Base-by-base conservation (phyloP, 1,284 basidiomycete genomes). In the Tranzscheliella williamsii region DNA sequence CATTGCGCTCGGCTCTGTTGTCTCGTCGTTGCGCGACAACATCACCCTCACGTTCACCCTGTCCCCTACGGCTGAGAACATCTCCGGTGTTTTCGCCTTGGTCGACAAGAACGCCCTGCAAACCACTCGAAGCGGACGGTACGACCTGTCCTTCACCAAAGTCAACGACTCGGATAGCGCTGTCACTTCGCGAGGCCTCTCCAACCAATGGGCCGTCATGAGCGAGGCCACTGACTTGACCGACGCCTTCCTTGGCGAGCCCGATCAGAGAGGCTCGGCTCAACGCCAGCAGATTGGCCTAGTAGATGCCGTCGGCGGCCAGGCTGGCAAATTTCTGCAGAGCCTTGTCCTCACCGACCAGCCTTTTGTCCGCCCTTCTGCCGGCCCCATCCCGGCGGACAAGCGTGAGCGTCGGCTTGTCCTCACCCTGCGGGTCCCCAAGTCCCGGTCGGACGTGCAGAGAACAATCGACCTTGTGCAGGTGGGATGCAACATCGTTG, bases 281-380 rank as follows among this genome's bases (percentile, higher is more conserved):
- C 69, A 72, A 30, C 54, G 73, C 17, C 13, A 55, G 26, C 52
- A 53, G 31, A 38, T 75, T 18, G 75, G 72, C 17, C 38, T 77
- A 5, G 58, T 62, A 18, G 55, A 66, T 17, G 38, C 61, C 5
- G 57, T 77, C 41, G 58, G 66, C 15, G 39, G 54, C 5, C 37
- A 54, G 20, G 67, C 60, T 4, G 64, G 63, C 16, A 39, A 58
- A 5, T 62, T 46, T 30, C 61, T 77, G 35, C 64, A 67, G 38
- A 75, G 67, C 41, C 43, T 77, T 18, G 40, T 73, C n/a, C 58
- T 72, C 13, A 72, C 66, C 42, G 75, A 77, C 43, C 67, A 70
- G 52, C 73, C 74, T 1, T 38, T 45, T 16, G 15, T 32, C 9
- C 53, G 67, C 7, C 68, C 70, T 15, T 54, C 47, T 24, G 35